phyloP scores from a whole-genome alignment of 225 moss, liverwort and hornwort species.

The Ulota crispa region DNA sequence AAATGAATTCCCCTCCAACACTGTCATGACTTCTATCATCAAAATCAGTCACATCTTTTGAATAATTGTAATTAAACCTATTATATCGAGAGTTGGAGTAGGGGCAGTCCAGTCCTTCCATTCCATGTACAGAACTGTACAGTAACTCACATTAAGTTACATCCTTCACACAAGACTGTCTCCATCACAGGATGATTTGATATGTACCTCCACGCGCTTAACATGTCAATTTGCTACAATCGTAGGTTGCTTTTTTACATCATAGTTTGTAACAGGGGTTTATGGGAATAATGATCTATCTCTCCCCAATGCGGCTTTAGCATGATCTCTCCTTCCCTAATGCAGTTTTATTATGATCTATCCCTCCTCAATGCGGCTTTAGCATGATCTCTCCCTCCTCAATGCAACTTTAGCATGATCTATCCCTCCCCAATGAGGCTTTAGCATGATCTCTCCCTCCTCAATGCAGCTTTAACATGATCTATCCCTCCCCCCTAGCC shows the following conservation, averaged over 20 bases:
- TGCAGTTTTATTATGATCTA: too few relatives aligned
- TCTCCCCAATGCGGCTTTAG: too few relatives aligned
- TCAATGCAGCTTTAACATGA: too few relatives aligned
- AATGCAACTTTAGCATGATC: too few relatives aligned
- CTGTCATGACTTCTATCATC: not conserved
- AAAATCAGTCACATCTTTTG: not conserved
- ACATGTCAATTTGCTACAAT: not conserved
- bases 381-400: too few relatives aligned
- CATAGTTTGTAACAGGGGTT: not conserved
- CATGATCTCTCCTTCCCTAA: too few relatives aligned
- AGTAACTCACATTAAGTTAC: too few relatives aligned
- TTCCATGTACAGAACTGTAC: not conserved
- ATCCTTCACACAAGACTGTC: not conserved
- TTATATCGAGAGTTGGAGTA: not conserved
- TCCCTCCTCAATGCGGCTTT: too few relatives aligned
- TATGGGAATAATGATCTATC: too few relatives aligned
- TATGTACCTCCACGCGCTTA: not conserved
- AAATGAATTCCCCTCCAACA: not conserved
- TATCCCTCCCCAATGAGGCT: too few relatives aligned
- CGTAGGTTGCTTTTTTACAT: not conserved
- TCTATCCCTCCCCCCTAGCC: too few relatives aligned
- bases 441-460: too few relatives aligned
- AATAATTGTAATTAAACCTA: conserved; percentile 3
- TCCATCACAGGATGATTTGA: not conserved
- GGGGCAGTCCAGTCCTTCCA: not conserved